Percentiles rank a stretch among this genome's conserved stretches.
phyloP scores from a whole-genome alignment of 148 eudicot genomes.

The Beta vulgaris region DNA sequence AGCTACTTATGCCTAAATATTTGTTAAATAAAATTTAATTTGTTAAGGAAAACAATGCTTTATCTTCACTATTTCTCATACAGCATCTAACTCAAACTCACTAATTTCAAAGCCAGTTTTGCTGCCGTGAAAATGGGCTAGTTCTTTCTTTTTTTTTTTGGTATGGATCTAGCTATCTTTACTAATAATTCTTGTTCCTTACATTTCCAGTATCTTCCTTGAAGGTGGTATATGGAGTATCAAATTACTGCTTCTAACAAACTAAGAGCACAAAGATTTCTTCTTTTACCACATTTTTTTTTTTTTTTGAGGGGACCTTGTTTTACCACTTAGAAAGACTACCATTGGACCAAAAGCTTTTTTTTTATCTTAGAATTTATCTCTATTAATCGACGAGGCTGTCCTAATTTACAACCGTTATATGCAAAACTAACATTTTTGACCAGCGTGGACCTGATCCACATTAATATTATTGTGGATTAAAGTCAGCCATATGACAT shows the following conservation, averaged over 20 bases:
- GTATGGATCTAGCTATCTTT: too few relatives aligned
- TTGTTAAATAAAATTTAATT: background rate
- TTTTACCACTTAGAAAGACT: too few relatives aligned
- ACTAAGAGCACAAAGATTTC: background rate
- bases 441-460: too few relatives aligned
- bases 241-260: background rate
- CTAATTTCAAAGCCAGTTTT: conserved; percentile 49
- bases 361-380: too few relatives aligned
- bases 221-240: background rate
- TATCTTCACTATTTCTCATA: conserved; percentile 31
- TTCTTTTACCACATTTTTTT: too few relatives aligned
- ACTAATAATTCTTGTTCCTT: background rate
- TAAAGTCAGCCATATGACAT: too few relatives aligned
- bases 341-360: too few relatives aligned
- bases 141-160: conserved; percentile 38
- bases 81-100: conserved; percentile 29
- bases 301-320: too few relatives aligned
- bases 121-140: conserved; percentile 48
- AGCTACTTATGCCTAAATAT: conserved; percentile 18
- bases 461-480: too few relatives aligned
- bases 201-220: background rate
- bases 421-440: too few relatives aligned
- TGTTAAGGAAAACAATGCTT: conserved; percentile 25
- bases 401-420: too few relatives aligned
- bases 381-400: too few relatives aligned